Evolutionary conservation across 1,284 basidiomycete species (phyloP).

Genomic region (Microbotryomycetes sp.): DNA sequence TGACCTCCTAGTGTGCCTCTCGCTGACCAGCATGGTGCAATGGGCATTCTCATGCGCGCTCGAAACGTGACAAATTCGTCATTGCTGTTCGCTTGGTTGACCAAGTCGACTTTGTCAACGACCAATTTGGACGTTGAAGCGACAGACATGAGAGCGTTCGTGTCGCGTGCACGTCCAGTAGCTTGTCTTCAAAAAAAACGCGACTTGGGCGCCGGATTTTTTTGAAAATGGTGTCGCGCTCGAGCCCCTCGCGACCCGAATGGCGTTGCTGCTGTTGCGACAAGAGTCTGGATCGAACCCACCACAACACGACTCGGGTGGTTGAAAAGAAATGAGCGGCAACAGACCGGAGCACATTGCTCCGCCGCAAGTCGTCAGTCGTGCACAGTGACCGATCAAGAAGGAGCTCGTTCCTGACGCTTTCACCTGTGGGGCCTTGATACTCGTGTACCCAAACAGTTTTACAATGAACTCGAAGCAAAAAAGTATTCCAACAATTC

Average conservation of each 20-base stretch:
- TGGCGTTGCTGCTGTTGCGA: no score
- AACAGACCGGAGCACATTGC: conserved; percentile 83
- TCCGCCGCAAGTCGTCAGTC: conserved; percentile 86
- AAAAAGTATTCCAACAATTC: conserved; percentile 90
- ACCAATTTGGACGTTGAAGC: neutral
- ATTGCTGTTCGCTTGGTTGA: neutral
- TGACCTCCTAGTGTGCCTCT: conserved; percentile 38
- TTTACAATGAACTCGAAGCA: conserved; percentile 93
- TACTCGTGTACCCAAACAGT: conserved; percentile 51
- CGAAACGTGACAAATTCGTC: conserved; percentile 60
- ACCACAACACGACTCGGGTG: neutral
- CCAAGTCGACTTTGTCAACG: neutral
- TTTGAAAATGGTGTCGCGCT: no score
- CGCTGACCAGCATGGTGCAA: conserved; percentile 73
- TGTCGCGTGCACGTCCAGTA: no score
- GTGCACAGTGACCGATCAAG: neutral
- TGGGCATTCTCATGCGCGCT: conserved; percentile 63
- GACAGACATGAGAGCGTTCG: neutral
- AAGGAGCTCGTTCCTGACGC: neutral
- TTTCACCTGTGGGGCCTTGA: conserved; percentile 9
- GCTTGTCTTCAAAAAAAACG: no score
- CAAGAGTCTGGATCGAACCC: no score
- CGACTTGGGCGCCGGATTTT: no score
- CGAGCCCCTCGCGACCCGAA: neutral
- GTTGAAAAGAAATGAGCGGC: no score